phyloP scores from a whole-genome alignment of 2,329 filamentous ascomycete species.

The Sphaerulina vaccinii region DNA sequence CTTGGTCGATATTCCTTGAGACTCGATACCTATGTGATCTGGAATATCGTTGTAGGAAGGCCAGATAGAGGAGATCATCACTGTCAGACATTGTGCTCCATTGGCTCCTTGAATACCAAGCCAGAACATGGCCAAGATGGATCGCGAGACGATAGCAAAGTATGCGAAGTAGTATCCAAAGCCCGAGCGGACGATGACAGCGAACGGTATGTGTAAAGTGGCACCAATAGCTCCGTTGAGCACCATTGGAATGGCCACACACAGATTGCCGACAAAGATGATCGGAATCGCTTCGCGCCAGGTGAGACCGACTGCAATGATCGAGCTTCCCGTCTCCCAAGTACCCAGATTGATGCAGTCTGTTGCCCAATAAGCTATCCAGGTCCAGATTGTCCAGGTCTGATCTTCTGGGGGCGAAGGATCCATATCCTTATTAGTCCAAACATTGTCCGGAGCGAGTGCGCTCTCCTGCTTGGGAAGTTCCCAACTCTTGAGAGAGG shows the following conservation, averaged over 20 bases:
- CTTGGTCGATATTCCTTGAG: background rate
- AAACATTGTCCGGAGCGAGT: background rate
- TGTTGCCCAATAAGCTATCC: slow-evolving; percentile 44
- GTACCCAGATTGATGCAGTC: slow-evolving; percentile 41
- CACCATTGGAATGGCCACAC: background rate
- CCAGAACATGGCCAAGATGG: slow-evolving; percentile 31
- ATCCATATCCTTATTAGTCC: background rate
- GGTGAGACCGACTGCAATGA: background rate
- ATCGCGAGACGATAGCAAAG: slow-evolving; percentile 26
- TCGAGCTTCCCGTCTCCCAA: slow-evolving; percentile 18
- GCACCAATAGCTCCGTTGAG: background rate
- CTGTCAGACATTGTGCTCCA: slow-evolving; percentile 22
- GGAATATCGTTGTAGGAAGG: slow-evolving; percentile 42
- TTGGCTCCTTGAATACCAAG: slow-evolving; percentile 27
- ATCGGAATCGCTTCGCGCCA: background rate
- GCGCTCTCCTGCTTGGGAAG: background rate
- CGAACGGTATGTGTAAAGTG: background rate
- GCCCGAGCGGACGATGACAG: background rate
- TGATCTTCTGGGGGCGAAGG: slow-evolving; percentile 24
- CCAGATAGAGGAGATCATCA: slow-evolving; percentile 37
- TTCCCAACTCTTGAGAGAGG: background rate
- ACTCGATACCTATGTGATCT: slow-evolving; percentile 39
- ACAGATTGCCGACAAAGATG: background rate
- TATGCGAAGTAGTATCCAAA: background rate
- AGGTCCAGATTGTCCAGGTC: slow-evolving; percentile 41